These are phyloP conservation scores for Leccinum broughii DNA, from an alignment of 768 basidiomycete genomes.

Conservation along the genomic window DNA sequence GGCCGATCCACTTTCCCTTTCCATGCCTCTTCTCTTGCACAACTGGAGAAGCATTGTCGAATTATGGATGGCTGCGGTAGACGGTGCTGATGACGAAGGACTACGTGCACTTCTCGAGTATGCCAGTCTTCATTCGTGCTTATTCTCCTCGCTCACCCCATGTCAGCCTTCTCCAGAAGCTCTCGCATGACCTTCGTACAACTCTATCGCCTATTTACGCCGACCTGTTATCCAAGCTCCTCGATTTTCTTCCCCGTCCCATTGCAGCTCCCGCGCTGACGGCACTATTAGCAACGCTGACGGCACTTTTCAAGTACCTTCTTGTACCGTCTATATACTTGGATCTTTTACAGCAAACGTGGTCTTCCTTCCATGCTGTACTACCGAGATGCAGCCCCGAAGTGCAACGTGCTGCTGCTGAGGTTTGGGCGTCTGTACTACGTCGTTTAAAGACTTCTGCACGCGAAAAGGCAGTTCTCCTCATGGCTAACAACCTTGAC, in stretches of 20 bases:
- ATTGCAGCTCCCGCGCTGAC: conserved; percentile 62
- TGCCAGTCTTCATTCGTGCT: conserved; percentile 23
- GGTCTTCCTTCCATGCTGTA: conserved; percentile 50
- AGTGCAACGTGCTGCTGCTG: conserved; percentile 74
- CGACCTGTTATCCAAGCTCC: conserved; percentile 53
- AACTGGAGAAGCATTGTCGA: conserved; percentile 71
- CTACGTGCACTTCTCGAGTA: conserved; percentile 76
- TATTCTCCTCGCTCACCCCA: conserved; percentile 12
- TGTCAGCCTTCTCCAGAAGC: conserved; percentile 70
- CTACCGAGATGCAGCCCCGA: conserved; percentile 66
- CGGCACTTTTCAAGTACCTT: conserved; percentile 69
- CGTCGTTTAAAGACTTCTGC: conserved; percentile 66
- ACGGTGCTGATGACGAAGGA: conserved; percentile 68
- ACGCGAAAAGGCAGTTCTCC: conserved; percentile 53
- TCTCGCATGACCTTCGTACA: conserved; percentile 78
- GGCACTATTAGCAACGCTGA: conserved; percentile 64
- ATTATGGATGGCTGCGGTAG: conserved; percentile 61
- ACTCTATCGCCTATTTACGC: conserved; percentile 54
- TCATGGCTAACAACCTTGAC: conserved; percentile 53
- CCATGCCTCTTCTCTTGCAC: conserved; percentile 79
- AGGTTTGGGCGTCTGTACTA: conserved; percentile 83
- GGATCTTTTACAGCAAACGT: conserved; percentile 59
- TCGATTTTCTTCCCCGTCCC: conserved; percentile 55
- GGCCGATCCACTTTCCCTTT: conserved; percentile 61
- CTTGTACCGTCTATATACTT: conserved; percentile 60